Conservation (phyloP, 2,329 filamentous ascomycete genomes). For the Pseudogymnoascus sp. region DNA sequence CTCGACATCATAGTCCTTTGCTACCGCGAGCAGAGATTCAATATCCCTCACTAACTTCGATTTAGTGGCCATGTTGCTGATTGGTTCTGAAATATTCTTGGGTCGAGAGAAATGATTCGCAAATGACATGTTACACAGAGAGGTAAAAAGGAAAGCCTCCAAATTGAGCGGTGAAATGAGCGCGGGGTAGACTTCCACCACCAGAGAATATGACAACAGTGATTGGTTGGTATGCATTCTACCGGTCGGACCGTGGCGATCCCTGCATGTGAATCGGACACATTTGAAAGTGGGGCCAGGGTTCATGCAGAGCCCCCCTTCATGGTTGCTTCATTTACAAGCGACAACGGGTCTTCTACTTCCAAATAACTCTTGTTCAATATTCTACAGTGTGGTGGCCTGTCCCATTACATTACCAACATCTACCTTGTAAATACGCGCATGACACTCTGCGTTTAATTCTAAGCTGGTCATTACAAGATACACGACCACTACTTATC, state of each 20-base stretch:
- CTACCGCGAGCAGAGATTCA: conserved; percentile 17
- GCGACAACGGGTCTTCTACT: neutral
- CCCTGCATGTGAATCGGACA: neutral
- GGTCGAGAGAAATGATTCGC: neutral
- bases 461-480: neutral
- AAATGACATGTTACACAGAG: neutral
- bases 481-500: neutral
- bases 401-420: neutral
- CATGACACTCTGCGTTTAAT: neutral
- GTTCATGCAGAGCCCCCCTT: neutral
- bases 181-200: neutral
- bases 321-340: neutral
- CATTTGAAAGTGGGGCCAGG: neutral
- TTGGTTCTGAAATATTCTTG: conserved; percentile 3
- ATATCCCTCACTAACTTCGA: conserved; percentile 15
- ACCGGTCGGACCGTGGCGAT: neutral
- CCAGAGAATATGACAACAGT: neutral
- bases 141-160: neutral
- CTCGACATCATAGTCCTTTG: conserved; percentile 17
- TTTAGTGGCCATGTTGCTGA: conserved; percentile 14
- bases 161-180: neutral
- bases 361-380: neutral
- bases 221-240: neutral
- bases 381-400: neutral
- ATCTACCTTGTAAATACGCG: neutral